Conservation (phyloP, 345 rosid genomes). For the Acer negundo region DNA sequence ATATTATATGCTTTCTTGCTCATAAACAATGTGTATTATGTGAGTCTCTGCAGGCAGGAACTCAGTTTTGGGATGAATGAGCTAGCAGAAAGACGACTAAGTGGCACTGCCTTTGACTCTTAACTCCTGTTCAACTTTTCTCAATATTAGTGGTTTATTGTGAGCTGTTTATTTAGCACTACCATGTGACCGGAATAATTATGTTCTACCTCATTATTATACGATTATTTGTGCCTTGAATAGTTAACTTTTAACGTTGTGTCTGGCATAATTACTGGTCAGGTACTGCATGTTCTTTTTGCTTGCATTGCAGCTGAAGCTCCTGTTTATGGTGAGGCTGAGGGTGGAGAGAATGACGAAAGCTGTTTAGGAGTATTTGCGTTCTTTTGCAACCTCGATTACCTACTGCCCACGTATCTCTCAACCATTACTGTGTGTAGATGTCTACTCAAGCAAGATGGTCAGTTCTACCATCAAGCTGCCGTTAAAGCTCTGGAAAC, state of each 20-base stretch:
- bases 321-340: conserved; percentile 86
- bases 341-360: conserved; percentile 97
- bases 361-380: conserved; percentile 82
- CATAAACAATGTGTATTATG: not conserved
- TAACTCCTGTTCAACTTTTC: not conserved
- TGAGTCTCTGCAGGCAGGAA: conserved; percentile 72
- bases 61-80: conserved; percentile 97
- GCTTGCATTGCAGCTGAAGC: conserved; percentile 98
- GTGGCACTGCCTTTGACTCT: conserved; percentile 62
- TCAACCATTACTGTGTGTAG: conserved; percentile 28
- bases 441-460: conserved; percentile 99
- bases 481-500: conserved; percentile 82
- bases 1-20: no score
- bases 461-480: conserved; percentile 80
- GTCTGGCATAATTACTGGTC: conserved; percentile 25
- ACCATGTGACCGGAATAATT: not conserved
- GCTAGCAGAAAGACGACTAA: conserved; percentile 77
- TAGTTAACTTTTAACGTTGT: not conserved
- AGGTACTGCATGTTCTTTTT: conserved; percentile 94
- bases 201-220: not conserved
- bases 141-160: no score
- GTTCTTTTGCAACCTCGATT: conserved; percentile 77
- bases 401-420: conserved; percentile 68
- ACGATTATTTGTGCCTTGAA: not conserved
- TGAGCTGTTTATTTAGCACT: not conserved